phyloP scores from a whole-genome alignment of 306 rosid genomes.

The Cercis canadensis region DNA sequence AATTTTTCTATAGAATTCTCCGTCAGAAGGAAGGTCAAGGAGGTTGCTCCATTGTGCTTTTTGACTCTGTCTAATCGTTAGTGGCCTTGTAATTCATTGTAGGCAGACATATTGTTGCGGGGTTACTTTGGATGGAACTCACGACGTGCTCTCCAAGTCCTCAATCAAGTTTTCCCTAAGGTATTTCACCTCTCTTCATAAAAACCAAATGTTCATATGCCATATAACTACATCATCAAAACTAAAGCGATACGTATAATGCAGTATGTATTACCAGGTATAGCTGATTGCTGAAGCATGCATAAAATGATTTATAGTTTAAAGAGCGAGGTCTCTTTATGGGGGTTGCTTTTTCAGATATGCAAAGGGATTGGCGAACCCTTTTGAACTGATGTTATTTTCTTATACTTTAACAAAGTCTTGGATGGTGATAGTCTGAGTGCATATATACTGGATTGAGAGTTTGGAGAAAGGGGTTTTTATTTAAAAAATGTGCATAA shows the following conservation, averaged over 20 bases:
- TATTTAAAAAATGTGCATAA: slow-evolving; percentile 13
- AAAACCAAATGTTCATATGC: too few species aligned
- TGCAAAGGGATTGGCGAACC: not conserved
- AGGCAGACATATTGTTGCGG: slow-evolving; percentile 85
- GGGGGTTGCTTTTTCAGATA: not conserved
- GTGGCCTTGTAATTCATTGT: slow-evolving; percentile 33
- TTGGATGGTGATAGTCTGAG: slow-evolving; percentile 6
- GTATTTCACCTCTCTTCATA: slow-evolving; percentile 43
- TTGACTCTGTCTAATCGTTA: slow-evolving; percentile 3
- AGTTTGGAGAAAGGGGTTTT: slow-evolving; percentile 3
- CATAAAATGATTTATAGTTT: too few species aligned
- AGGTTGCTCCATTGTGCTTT: not conserved
- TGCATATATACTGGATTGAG: not conserved
- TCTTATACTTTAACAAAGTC: not conserved
- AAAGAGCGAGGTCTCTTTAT: too few species aligned
- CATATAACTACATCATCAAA: not conserved
- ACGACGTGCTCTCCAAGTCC: slow-evolving; percentile 78
- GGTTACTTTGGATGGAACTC: slow-evolving; percentile 97
- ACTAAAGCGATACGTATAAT: not conserved
- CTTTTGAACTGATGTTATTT: too few species aligned
- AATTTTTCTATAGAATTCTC: not conserved
- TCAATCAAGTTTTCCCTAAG: slow-evolving; percentile 82
- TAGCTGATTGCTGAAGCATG: not conserved
- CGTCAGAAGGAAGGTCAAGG: not conserved
- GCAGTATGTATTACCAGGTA: not conserved